Conservation (phyloP, 139 green algal genomes). For the Edaphochlamys debaryana region DNA sequence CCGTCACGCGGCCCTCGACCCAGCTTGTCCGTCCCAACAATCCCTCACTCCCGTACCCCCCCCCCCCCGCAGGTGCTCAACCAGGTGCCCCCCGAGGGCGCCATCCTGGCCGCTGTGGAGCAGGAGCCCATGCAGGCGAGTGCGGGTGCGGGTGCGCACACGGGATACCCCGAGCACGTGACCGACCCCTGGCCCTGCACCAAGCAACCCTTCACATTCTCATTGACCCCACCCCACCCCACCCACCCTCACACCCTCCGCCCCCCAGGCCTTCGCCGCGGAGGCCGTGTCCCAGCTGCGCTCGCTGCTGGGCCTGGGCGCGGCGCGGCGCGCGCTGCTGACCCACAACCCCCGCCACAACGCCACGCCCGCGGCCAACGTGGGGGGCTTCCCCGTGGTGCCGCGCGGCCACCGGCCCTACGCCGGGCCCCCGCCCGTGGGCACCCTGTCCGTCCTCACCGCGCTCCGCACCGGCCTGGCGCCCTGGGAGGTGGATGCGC, state of each 20-base stretch:
- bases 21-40: no score
- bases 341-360: background rate
- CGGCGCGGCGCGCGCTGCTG: constrained; percentile 7
- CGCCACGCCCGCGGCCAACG: no score
- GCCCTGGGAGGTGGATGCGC: constrained; percentile 46
- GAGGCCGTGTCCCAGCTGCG: constrained; percentile 24
- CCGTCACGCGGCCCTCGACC: no score
- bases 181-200: no score
- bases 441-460: background rate
- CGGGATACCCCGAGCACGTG: no score
- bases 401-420: background rate
- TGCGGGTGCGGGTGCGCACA: background rate
- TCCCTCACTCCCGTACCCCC: no score
- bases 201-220: no score
- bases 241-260: no score
- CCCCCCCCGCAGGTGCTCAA: constrained; percentile 25
- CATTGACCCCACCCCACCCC: no score
- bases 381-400: no score
- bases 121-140: background rate
- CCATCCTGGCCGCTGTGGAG: background rate
- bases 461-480: constrained; percentile 28
- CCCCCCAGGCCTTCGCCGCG: background rate
- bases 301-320: constrained; percentile 12
- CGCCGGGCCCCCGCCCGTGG: background rate
- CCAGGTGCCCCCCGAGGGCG: background rate